phyloP scores from a whole-genome alignment of 2,329 filamentous ascomycete genomes.

The Aureobasidium sp. region DNA sequence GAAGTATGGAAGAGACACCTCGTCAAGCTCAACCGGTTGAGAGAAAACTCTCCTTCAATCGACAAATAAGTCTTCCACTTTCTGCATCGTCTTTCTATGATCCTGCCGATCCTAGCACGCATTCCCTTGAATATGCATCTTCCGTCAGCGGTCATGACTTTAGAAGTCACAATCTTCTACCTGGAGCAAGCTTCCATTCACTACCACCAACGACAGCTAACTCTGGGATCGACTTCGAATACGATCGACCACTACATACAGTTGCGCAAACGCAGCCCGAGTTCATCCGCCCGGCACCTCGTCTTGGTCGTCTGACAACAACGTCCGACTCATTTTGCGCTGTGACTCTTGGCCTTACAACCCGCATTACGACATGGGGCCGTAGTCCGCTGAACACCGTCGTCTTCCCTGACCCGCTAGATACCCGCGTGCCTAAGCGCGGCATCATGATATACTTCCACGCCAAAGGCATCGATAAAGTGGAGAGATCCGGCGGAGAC shows the following conservation, averaged over 20 bases:
- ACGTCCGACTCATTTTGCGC: slow-evolving; percentile 56
- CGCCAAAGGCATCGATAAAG: slow-evolving; percentile 56
- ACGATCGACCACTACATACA: slow-evolving; percentile 11
- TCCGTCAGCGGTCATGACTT: slow-evolving; percentile 38
- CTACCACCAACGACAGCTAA: slow-evolving; percentile 10
- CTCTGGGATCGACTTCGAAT: not conserved
- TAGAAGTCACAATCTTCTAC: slow-evolving; percentile 19
- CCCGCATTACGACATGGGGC: slow-evolving; percentile 68
- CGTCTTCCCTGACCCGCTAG: slow-evolving; percentile 52
- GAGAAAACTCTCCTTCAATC: slow-evolving; percentile 24
- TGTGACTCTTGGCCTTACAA: slow-evolving; percentile 56
- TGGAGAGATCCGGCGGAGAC: slow-evolving; percentile 41
- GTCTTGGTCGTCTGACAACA: slow-evolving; percentile 58
- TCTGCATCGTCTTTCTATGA: slow-evolving; percentile 38
- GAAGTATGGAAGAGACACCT: slow-evolving; percentile 20
- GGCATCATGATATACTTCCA: slow-evolving; percentile 72
- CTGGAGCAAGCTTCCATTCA: slow-evolving; percentile 14
- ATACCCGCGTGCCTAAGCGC: slow-evolving; percentile 70
- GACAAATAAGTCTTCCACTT: slow-evolving; percentile 36
- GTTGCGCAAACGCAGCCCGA: slow-evolving; percentile 12
- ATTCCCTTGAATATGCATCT: slow-evolving; percentile 38
- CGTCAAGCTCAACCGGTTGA: slow-evolving; percentile 15
- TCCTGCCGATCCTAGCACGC: slow-evolving; percentile 33
- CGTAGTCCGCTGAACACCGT: slow-evolving; percentile 60
- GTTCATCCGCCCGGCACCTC: slow-evolving; percentile 31